A percentile compares a stretch with the other conserved stretches of the same genome.
Evolutionary conservation across 108 stramenopile species (phyloP).

Genomic region (Conticribra weissflogii): DNA sequence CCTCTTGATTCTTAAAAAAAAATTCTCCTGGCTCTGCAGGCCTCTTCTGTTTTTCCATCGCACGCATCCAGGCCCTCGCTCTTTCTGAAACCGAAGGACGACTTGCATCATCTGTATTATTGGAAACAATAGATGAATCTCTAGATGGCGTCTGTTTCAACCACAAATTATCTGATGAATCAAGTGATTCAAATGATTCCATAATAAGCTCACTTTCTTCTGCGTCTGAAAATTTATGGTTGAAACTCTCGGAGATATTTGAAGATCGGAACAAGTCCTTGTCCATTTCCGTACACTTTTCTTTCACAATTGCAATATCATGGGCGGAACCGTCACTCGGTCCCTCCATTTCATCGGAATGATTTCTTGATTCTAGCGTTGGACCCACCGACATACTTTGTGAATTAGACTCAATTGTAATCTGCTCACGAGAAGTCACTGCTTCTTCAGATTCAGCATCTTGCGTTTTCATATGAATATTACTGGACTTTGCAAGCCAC

Average conservation of each 20-base stretch:
- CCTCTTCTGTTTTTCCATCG: conserved; percentile 35
- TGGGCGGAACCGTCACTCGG: conserved; percentile 1
- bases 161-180: conserved; percentile 34
- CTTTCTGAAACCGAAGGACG: conserved; percentile 5
- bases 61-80: conserved; percentile 30
- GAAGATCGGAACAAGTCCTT: conserved; percentile 33
- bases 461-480: background rate
- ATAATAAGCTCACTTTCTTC: conserved; percentile 7
- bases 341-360: conserved; percentile 28
- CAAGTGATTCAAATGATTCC: conserved; percentile 25
- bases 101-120: background rate
- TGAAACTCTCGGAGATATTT: conserved; percentile 22
- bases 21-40: conserved; percentile 11
- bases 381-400: conserved; percentile 3
- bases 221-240: conserved; percentile 8
- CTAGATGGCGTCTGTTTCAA: conserved; percentile 1
- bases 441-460: conserved; percentile 30
- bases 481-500: conserved; percentile 31
- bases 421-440: conserved; percentile 9
- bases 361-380: conserved; percentile 1
- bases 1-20: background rate
- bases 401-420: background rate
- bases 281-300: conserved; percentile 42
- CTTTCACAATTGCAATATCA: conserved; percentile 36
- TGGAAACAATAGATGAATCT: background rate